Evolutionary conservation across 73 alveolate species (phyloP).

Genomic region (Paramecium sonneborni): DNA sequence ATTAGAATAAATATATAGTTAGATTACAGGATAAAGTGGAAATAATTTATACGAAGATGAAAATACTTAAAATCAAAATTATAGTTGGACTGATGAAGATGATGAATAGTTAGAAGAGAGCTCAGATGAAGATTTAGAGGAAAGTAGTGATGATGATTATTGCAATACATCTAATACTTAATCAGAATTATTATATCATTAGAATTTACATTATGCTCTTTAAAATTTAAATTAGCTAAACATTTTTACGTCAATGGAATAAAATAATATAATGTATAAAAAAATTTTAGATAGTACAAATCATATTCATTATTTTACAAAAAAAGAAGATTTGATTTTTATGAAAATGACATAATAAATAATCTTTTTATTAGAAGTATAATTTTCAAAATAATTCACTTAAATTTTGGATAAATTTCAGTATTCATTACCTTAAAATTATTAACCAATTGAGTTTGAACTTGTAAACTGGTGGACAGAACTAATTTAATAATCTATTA

Average conservation of each 20-base stretch:
- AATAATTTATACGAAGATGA: not conserved
- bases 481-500: not conserved
- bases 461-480: slow-evolving; percentile 19
- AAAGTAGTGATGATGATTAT: not conserved
- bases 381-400: not conserved
- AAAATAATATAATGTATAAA: not conserved
- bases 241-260: not conserved
- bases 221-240: not conserved
- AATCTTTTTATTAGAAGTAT: not conserved
- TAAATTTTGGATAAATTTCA: not conserved
- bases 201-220: not conserved
- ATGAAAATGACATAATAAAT: not conserved
- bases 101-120: not conserved
- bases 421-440: not conserved
- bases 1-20: not conserved
- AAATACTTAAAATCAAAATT: not conserved
- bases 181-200: not conserved
- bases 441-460: not conserved
- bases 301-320: not conserved
- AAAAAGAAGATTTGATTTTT: not conserved
- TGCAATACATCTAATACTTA: not conserved
- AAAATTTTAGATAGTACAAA: not conserved
- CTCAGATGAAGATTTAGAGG: not conserved
- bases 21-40: not conserved
- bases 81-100: slow-evolving; percentile 15